phyloP scores from a whole-genome alignment of 345 rosid genomes.

The Geranium brycei region DNA sequence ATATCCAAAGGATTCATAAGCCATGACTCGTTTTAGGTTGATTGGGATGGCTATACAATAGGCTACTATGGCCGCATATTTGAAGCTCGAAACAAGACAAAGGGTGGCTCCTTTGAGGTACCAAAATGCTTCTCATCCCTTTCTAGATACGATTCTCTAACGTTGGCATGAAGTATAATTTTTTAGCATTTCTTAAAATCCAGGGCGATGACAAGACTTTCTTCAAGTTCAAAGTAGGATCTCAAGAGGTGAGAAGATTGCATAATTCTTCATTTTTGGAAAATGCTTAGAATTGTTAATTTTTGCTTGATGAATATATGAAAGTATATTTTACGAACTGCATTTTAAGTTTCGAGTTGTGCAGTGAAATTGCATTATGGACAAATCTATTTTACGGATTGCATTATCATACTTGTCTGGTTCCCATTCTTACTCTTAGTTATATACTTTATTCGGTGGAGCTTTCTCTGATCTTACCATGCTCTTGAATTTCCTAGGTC shows the following conservation, averaged over 20 bases:
- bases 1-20: conserved; percentile 3
- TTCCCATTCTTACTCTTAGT: too few species aligned
- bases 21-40: conserved; percentile 40
- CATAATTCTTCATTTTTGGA: too few species aligned
- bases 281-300: too few species aligned
- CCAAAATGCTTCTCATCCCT: conserved; percentile 3
- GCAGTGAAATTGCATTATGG: too few species aligned
- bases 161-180: background rate
- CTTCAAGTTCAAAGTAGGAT: conserved; percentile 72
- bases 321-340: too few species aligned
- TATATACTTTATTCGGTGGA: too few species aligned
- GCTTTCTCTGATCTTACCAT: background rate
- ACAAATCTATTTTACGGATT: too few species aligned
- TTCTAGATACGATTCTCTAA: background rate
- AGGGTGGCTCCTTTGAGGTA: conserved; percentile 96
- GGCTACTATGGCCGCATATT: conserved; percentile 98
- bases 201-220: conserved; percentile 89
- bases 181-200: conserved; percentile 10
- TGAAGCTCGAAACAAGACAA: conserved; percentile 96
- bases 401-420: too few species aligned
- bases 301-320: too few species aligned
- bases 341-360: too few species aligned
- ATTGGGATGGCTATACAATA: conserved; percentile 96
- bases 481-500: conserved; percentile 38
- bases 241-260: conserved; percentile 38